Evolutionary conservation across 805 yeast genomes (phyloP), one percentile per base, ranked within the genome.

Genomic region (Kazachstania kunashirensis): DNA sequence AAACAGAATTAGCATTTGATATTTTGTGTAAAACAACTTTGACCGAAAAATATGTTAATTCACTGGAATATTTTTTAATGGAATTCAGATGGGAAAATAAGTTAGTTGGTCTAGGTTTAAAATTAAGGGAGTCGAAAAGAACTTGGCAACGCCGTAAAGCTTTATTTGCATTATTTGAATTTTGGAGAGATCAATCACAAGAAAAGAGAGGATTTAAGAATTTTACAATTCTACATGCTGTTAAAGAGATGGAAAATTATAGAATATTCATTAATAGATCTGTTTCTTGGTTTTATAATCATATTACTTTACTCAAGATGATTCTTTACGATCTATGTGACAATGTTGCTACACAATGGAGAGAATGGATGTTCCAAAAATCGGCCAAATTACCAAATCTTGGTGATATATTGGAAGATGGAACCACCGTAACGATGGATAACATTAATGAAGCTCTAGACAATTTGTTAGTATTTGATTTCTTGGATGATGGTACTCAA

Each of bases 61-160:
- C 58, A 11, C 40, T 58, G 24, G 62, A 57, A 40, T 58, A 57
- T 38, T 58, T 58, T 33, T 41, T 57, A 13, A 53, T 58, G 62
- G 63, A 58, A 36, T 58, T 58, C 32, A 45, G 55, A 24, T 58
- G 63, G 63, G 63, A 58, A 34, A 58, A 58, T 44, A 54, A 49
- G 25, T 37, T 58, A 21, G 59, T 58, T 27, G 51, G 50, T 2
- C 37, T 55, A 15, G 61, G 61, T 9, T 40, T 57, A 18, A 55
- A 54, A 33, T 43, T 58, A 24, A 44, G 53, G 31, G 63, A 58
- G 45, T 54, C 60, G 6, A 58, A 58, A 37, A 48, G 63, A 39
- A 58, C 63, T 1, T 58, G 63, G 63, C 63, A 58, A 37, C 49
- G 63, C 34, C 46, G 63, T 8, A 58, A 57, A 27, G 63, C 63